These are phyloP conservation scores for Cyclanthera cordifolia DNA, from an alignment of 306 rosid genomes.

Conservation along the genomic window DNA sequence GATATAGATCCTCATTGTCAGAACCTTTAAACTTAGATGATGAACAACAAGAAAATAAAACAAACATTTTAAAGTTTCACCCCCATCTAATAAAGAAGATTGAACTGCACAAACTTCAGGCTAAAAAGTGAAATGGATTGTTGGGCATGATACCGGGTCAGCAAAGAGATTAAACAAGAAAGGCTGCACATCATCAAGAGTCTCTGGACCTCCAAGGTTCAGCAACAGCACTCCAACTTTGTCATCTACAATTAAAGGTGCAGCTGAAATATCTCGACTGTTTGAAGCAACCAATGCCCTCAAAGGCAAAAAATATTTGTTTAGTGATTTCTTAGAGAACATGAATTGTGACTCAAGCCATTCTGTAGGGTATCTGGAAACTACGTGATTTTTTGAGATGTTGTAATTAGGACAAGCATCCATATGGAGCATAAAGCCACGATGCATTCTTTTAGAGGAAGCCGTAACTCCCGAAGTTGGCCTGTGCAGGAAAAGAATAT, in stretches of 20 bases:
- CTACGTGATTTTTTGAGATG: conserved; percentile 25
- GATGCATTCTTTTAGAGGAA: conserved; percentile 39
- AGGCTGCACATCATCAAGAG: conserved; percentile 94
- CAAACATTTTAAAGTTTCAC: neutral
- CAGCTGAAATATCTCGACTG: conserved; percentile 29
- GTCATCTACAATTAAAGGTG: conserved; percentile 48
- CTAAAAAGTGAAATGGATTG: neutral
- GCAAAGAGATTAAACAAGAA: conserved; percentile 91
- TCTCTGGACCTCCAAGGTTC: conserved; percentile 95
- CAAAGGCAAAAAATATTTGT: conserved; percentile 39
- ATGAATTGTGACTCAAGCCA: conserved; percentile 36
- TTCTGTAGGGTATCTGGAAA: conserved; percentile 30
- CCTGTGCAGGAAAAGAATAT: conserved; percentile 22
- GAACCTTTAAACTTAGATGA: neutral
- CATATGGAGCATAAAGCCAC: conserved; percentile 31
- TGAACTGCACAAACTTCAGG: neutral
- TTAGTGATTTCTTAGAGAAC: conserved; percentile 38
- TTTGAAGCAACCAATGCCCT: conserved; percentile 54
- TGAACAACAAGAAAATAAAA: neutral
- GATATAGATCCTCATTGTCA: neutral
- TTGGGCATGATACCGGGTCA: conserved; percentile 61
- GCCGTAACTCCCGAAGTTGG: conserved; percentile 38
- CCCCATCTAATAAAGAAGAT: neutral
- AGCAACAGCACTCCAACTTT: conserved; percentile 77
- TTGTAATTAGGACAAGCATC: conserved; percentile 28